Evolutionary conservation across 768 basidiomycete genomes (phyloP), one percentile per base, ranked within the genome.

Genomic region (Termitomyces sp.): DNA sequence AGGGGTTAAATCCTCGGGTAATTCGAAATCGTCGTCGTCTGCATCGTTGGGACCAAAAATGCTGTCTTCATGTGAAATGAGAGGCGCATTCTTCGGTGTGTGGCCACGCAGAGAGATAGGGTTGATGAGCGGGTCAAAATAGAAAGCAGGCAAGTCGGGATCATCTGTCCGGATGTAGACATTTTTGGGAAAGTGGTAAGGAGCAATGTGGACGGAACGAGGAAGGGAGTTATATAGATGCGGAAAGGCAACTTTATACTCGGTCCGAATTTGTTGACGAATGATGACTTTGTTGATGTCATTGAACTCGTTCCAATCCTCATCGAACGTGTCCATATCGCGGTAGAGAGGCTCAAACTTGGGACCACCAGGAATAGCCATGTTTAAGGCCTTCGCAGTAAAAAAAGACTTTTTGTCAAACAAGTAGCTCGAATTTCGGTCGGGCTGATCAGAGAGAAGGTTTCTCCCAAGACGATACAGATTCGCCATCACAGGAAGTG

Each of bases 271-370:
- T 70, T 97, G 93, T 67, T 98, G 94, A 21, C 97, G 94, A 62
- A 99, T 98, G 70, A 99, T 96, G 65, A 99, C 90, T 71, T 99
- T 99, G 75, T 97, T 95, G 72, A 98, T 97, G 67, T 99, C 97
- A 68, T 99, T 99, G 66, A 99, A 99, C 69, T 97, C 94, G 70
- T 97, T 97, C 94, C 94, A 97, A 66, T 99, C 97, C 68, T 98
- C 97, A 66, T 99, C 97, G 62, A 93, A 98, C 12, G 88, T 79
- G 65, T 98, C 97, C 87, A 95, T 93, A 65, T 99, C 97, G 47
- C 96, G 83, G 71, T 93, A 93, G 26, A 99, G 76, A 15, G 96
- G 97, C 76, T 99, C 97, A 60, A 98, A 99, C 69, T 98, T 97
- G 2, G 97, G 97, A 46, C 97, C 97, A 55, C 96, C 97, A 0